phyloP scores from a whole-genome alignment of 1,139 yeast genomes.

The Casaregolazyma lundiana region DNA sequence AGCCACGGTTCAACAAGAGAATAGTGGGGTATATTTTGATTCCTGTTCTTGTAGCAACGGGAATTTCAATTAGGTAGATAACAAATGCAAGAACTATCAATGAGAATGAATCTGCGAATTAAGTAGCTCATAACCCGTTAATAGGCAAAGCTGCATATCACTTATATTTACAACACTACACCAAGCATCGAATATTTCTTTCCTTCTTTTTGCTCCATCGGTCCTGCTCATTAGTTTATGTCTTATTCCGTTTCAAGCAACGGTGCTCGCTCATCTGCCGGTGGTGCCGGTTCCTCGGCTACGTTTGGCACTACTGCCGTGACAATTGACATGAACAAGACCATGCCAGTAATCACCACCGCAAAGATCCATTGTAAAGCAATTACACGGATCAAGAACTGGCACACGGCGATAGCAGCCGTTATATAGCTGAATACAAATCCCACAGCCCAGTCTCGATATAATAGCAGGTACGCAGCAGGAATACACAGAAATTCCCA shows the following conservation, averaged over 20 bases:
- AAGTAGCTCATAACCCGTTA: too few species aligned
- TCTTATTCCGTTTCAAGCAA: conserved; percentile 6
- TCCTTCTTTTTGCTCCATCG: not conserved
- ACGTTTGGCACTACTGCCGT: conserved; percentile 35
- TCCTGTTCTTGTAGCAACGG: too few species aligned
- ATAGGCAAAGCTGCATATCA: too few species aligned
- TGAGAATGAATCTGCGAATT: too few species aligned
- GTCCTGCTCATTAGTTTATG: too few species aligned
- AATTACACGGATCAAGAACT: conserved; percentile 59
- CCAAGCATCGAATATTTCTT: too few species aligned
- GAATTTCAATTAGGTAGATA: too few species aligned
- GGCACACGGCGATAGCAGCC: conserved; percentile 66
- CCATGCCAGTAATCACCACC: conserved; percentile 53
- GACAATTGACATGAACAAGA: conserved; percentile 46
- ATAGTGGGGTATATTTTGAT: too few species aligned
- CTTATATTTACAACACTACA: too few species aligned
- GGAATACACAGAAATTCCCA: conserved; percentile 78
- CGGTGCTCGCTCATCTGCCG: conserved; percentile 14
- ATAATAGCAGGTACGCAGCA: conserved; percentile 49
- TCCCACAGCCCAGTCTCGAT: conserved; percentile 71
- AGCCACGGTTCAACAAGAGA: too few species aligned
- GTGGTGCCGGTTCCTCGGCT: not conserved
- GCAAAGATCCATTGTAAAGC: conserved; percentile 87
- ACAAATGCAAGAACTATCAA: too few species aligned
- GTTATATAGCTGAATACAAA: conserved; percentile 52